Evolutionary conservation across 2,329 filamentous ascomycete genomes (phyloP).

Genomic region (Acrodontium crateriforme): DNA sequence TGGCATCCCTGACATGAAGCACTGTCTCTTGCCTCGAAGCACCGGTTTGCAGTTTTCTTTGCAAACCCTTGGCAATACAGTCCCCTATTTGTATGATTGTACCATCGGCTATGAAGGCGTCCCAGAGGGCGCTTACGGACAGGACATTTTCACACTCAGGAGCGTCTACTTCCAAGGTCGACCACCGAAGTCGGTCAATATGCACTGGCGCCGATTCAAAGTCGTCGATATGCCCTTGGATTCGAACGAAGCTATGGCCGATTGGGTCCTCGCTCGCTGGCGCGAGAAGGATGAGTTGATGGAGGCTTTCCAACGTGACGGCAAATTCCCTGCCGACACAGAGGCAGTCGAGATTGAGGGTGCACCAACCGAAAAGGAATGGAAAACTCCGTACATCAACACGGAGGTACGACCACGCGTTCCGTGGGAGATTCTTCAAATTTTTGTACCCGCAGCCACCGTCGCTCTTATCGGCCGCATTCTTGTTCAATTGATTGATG

Average conservation of each 20-base stretch:
- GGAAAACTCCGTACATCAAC: conserved; percentile 32
- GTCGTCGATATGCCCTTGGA: conserved; percentile 68
- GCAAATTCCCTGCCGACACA: conserved; percentile 65
- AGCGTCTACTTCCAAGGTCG: conserved; percentile 82
- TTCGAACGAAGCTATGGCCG: conserved; percentile 56
- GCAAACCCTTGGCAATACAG: conserved; percentile 55
- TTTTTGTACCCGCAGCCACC: conserved; percentile 27
- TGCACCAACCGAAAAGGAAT: conserved; percentile 14
- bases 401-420: conserved; percentile 30
- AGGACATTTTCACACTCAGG: conserved; percentile 72
- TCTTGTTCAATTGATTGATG: conserved; percentile 18
- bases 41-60: conserved; percentile 71
- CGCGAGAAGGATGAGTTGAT: conserved; percentile 80
- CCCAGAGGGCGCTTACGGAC: conserved; percentile 66
- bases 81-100: conserved; percentile 82
- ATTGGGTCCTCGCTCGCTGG: conserved; percentile 76
- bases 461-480: conserved; percentile 23
- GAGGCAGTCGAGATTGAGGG: conserved; percentile 19
- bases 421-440: conserved; percentile 29
- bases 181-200: conserved; percentile 85
- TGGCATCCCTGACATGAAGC: conserved; percentile 53
- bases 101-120: conserved; percentile 92
- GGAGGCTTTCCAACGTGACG: conserved; percentile 58
- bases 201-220: conserved; percentile 85
- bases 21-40: conserved; percentile 62